Evolutionary conservation across 257 asterid genomes (phyloP).

Genomic region (Solanum chiquidenum): DNA sequence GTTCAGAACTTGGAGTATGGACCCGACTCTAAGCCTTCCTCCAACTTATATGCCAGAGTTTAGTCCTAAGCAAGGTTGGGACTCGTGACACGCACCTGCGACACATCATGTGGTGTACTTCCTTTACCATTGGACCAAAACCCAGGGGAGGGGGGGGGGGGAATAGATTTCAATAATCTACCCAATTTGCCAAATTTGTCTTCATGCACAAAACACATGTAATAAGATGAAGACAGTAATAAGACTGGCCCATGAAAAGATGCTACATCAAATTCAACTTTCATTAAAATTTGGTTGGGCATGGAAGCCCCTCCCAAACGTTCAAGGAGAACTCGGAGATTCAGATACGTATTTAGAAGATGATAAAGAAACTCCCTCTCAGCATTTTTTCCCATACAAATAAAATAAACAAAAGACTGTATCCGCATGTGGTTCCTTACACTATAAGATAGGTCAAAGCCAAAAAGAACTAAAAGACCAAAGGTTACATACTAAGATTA

Average conservation of each 20-base stretch:
- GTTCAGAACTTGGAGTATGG: neutral
- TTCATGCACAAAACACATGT: neutral
- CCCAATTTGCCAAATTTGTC: neutral
- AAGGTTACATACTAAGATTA: neutral
- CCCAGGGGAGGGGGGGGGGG: neutral
- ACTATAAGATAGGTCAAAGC: neutral
- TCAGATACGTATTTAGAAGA: neutral
- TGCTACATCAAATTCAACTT: neutral
- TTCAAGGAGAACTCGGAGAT: neutral
- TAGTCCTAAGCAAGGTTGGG: neutral
- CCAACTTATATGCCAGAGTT: neutral
- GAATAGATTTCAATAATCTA: neutral
- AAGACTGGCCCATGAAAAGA: neutral
- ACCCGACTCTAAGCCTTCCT: neutral
- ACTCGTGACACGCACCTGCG: neutral
- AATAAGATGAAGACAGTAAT: neutral
- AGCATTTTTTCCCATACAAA: neutral
- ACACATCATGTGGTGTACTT: neutral
- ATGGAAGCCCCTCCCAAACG: neutral
- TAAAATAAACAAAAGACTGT: neutral
- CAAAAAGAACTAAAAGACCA: neutral
- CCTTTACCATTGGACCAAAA: neutral
- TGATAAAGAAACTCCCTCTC: neutral
- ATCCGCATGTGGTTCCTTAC: neutral
- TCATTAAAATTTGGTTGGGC: neutral